A percentile compares a stretch with the other conserved stretches of the same genome.
Evolutionary conservation across 495 filamentous ascomycete genomes (phyloP).

Genomic region (Penicillium diatomitis): DNA sequence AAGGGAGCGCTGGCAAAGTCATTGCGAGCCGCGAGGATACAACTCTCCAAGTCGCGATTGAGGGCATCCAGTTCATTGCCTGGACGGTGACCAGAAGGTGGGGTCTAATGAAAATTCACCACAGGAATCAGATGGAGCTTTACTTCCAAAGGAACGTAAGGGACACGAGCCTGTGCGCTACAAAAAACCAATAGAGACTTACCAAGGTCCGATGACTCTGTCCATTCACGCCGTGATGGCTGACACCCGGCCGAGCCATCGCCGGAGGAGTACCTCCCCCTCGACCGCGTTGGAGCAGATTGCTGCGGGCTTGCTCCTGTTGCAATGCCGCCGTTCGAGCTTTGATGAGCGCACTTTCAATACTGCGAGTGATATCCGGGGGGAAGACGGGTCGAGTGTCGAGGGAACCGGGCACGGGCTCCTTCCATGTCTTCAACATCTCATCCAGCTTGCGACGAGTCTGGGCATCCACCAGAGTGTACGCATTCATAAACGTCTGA

Average conservation of each 20-base stretch:
- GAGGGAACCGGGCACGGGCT: slow-evolving; percentile 84
- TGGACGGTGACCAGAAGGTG: slow-evolving; percentile 21
- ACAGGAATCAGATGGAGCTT: too few species aligned
- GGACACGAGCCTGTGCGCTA: too few species aligned
- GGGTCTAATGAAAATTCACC: slow-evolving; percentile 19
- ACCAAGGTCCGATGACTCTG: slow-evolving; percentile 27
- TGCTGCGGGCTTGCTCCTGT: slow-evolving; percentile 56
- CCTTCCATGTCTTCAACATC: slow-evolving; percentile 97
- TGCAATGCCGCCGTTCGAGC: slow-evolving; percentile 67
- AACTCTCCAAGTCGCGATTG: slow-evolving; percentile 67
- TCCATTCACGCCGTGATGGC: slow-evolving; percentile 26
- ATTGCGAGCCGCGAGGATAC: slow-evolving; percentile 60
- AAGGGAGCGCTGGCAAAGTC: slow-evolving; percentile 64
- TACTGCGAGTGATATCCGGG: slow-evolving; percentile 70
- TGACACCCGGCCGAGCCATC: slow-evolving; percentile 29
- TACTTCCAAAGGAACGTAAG: too few species aligned
- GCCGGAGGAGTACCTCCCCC: slow-evolving; percentile 41
- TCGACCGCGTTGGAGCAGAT: slow-evolving; percentile 51
- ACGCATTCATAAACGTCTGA: slow-evolving; percentile 92
- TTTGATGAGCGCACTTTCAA: slow-evolving; percentile 90
- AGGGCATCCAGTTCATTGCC: slow-evolving; percentile 53
- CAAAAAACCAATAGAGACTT: neutral
- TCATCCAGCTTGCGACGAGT: slow-evolving; percentile 89
- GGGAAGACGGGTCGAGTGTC: slow-evolving; percentile 85
- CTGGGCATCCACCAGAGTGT: slow-evolving; percentile 69